Evolutionary conservation across 2,329 filamentous ascomycete species (phyloP).

Genomic region (Monosporascus sp.): DNA sequence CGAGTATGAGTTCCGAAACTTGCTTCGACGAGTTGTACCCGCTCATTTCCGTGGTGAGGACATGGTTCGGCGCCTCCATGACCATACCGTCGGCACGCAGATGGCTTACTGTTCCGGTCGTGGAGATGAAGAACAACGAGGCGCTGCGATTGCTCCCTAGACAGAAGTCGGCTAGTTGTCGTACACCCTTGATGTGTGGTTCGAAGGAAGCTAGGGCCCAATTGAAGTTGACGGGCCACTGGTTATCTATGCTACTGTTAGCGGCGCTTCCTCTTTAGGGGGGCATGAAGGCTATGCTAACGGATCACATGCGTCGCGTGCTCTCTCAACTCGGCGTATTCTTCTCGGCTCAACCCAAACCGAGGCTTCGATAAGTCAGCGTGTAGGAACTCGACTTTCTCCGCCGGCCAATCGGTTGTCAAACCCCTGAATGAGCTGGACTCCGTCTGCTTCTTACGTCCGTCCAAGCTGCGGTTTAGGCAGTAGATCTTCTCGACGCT

Average conservation of each 20-base stretch:
- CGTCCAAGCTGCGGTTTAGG: conserved; percentile 10
- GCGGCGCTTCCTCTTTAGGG: not conserved
- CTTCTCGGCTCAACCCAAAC: conserved; percentile 5
- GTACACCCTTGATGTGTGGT: conserved; percentile 30
- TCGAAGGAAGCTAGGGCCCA: conserved; percentile 27
- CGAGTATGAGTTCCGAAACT: conserved; percentile 3
- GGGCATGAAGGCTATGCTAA: not conserved
- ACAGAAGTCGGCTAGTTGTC: conserved; percentile 27
- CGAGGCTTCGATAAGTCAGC: conserved; percentile 6
- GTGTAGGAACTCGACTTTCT: conserved; percentile 11
- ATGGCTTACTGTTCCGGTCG: conserved; percentile 2
- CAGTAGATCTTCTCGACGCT: conserved; percentile 11
- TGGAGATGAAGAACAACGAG: conserved; percentile 7
- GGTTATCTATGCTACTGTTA: conserved; percentile 22
- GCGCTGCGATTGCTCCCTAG: conserved; percentile 1
- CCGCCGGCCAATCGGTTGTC: not conserved
- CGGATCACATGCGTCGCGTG: conserved; percentile 5
- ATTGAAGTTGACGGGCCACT: conserved; percentile 35
- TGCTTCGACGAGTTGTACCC: conserved; percentile 9
- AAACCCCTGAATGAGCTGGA: conserved; percentile 6
- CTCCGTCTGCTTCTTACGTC: conserved; percentile 8
- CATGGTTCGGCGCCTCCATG: conserved; percentile 2
- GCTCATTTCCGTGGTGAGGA: not conserved
- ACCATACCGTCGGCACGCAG: conserved; percentile 1
- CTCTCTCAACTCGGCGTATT: conserved; percentile 4